phyloP scores from a whole-genome alignment of 2,329 filamentous ascomycete species.

The Alternaria tenuissima region DNA sequence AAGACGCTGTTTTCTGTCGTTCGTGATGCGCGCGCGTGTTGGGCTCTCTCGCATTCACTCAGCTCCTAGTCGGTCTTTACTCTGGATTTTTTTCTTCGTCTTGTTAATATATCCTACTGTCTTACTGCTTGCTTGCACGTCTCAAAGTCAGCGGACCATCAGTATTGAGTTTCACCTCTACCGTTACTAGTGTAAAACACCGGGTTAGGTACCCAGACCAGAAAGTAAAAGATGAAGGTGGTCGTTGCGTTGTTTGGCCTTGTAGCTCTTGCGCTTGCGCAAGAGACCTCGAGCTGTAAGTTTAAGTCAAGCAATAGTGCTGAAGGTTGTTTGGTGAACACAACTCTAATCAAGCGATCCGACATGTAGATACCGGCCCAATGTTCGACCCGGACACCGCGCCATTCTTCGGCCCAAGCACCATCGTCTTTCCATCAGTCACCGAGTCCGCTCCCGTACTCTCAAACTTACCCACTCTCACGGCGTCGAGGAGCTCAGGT shows the following conservation, averaged over 20 bases:
- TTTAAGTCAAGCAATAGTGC: not conserved
- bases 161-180: not conserved
- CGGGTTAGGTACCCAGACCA: not conserved
- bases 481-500: conserved; percentile 11
- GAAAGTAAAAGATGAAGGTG: conserved; percentile 9
- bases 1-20: conserved; percentile 2
- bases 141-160: not conserved
- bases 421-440: conserved; percentile 26
- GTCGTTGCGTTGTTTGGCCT: conserved; percentile 8
- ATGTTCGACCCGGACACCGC: conserved; percentile 30
- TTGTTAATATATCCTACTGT: not conserved
- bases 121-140: conserved; percentile 2
- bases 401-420: conserved; percentile 26
- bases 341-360: conserved; percentile 2
- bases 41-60: not conserved
- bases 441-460: conserved; percentile 15
- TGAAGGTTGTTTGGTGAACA: not conserved
- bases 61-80: conserved; percentile 10
- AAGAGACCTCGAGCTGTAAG: conserved; percentile 13
- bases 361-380: conserved; percentile 28
- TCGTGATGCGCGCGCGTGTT: conserved; percentile 5
- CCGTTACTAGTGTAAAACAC: conserved; percentile 1
- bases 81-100: not conserved
- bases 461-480: conserved; percentile 16
- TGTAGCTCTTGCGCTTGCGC: conserved; percentile 9